phyloP scores from a whole-genome alignment of 306 rosid genomes.

The Vicia faba region DNA sequence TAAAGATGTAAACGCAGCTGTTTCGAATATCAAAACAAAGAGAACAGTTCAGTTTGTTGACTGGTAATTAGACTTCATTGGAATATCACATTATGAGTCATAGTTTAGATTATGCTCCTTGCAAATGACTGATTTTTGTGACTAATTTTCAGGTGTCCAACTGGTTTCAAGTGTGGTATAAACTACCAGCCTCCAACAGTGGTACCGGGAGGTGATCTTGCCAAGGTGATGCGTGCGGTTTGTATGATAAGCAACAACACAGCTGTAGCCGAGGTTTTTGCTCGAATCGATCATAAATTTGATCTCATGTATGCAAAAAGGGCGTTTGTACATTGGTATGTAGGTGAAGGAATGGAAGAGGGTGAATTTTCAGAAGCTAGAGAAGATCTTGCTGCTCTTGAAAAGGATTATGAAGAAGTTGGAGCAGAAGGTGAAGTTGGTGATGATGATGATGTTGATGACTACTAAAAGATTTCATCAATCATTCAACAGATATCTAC shows the following conservation, averaged over 20 bases:
- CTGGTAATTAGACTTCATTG: conserved; percentile 53
- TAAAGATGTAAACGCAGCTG: conserved; percentile 72
- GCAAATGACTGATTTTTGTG: conserved; percentile 24
- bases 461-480: conserved; percentile 36
- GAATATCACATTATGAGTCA: background rate
- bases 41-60: conserved; percentile 76
- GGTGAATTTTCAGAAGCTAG: conserved; percentile 83
- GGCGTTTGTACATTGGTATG: conserved; percentile 84
- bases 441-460: conserved; percentile 43
- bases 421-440: conserved; percentile 60
- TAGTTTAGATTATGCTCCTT: conserved; percentile 18
- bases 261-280: conserved; percentile 69
- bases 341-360: conserved; percentile 89
- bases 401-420: conserved; percentile 77
- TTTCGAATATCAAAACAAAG: conserved; percentile 69
- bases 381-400: conserved; percentile 85
- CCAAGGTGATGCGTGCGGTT: conserved; percentile 72
- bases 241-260: conserved; percentile 83
- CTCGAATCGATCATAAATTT: conserved; percentile 68
- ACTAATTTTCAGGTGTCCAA: conserved; percentile 63
- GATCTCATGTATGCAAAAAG: conserved; percentile 76
- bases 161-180: conserved; percentile 88
- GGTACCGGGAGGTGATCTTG: conserved; percentile 85
- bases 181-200: conserved; percentile 80
- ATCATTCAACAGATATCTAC: background rate